Conservation (phyloP, 2,329 filamentous ascomycete species). For the Aspergillus luchuensis region DNA sequence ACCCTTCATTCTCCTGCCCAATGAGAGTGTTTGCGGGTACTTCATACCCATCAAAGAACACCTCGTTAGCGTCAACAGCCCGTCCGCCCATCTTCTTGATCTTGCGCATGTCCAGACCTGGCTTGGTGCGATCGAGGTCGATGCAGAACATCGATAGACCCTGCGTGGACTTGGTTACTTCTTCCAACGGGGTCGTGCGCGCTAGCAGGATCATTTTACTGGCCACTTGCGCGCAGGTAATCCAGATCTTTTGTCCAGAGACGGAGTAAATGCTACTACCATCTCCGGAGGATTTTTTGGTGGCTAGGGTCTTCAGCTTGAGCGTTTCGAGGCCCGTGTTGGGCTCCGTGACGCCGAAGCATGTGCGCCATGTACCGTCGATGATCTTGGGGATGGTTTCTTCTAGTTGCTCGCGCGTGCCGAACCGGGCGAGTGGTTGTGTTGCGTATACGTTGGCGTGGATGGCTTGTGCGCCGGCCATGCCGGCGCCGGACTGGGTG, state of each 20-base stretch:
- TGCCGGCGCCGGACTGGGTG: slow-evolving; percentile 72
- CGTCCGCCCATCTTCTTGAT: slow-evolving; percentile 87
- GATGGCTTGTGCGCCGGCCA: slow-evolving; percentile 65
- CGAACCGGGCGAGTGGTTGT: slow-evolving; percentile 73
- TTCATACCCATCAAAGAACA: slow-evolving; percentile 80
- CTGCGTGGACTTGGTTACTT: slow-evolving; percentile 70
- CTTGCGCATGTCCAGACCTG: slow-evolving; percentile 66
- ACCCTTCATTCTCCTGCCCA: slow-evolving; percentile 73
- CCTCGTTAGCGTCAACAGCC: slow-evolving; percentile 81
- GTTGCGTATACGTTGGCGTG: slow-evolving; percentile 62
- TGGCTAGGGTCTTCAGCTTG: slow-evolving; percentile 67
- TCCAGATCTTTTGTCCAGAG: slow-evolving; percentile 85
- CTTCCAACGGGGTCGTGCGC: slow-evolving; percentile 69
- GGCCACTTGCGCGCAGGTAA: slow-evolving; percentile 80
- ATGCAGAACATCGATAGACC: slow-evolving; percentile 81
- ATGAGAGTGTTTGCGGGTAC: slow-evolving; percentile 67
- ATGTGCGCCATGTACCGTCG: slow-evolving; percentile 69
- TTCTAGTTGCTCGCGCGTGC: slow-evolving; percentile 64
- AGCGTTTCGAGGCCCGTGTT: slow-evolving; percentile 79
- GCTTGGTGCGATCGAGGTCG: slow-evolving; percentile 63
- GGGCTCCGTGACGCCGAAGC: slow-evolving; percentile 84
- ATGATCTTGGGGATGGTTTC: slow-evolving; percentile 71
- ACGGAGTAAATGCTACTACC: slow-evolving; percentile 59
- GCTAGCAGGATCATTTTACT: slow-evolving; percentile 81
- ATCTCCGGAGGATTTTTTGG: slow-evolving; percentile 52